Evolutionary conservation across 2,329 filamentous ascomycete genomes (phyloP).

Genomic region (Fusarium sp.): DNA sequence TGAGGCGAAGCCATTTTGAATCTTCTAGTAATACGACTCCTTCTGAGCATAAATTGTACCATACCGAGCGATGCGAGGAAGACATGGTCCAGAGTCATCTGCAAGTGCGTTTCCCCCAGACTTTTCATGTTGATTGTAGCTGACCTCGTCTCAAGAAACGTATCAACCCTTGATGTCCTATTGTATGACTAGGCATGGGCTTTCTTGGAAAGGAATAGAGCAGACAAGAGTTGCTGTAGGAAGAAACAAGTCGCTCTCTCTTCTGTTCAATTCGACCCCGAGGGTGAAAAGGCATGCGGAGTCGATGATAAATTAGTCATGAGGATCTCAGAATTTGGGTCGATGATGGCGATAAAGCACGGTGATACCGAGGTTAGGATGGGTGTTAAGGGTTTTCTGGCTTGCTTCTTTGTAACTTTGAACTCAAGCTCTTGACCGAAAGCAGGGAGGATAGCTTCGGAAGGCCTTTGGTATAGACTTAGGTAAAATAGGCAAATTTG

Average conservation of each 20-base stretch:
- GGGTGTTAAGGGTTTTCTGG: fast-evolving
- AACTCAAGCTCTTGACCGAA: fast-evolving
- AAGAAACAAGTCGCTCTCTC: background rate
- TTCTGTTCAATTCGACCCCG: background rate
- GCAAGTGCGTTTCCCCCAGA: fast-evolving
- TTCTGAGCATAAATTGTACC: background rate
- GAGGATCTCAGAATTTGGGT: fast-evolving
- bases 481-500: background rate
- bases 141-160: background rate
- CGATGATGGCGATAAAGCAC: background rate
- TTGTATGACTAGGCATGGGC: background rate
- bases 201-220: background rate
- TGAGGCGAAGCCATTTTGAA: background rate
- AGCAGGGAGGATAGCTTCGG: background rate
- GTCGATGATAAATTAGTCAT: background rate
- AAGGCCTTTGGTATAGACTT: background rate
- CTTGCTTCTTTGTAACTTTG: too few relatives aligned
- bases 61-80: background rate
- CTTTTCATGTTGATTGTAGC: background rate
- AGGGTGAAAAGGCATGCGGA: background rate
- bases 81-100: background rate
- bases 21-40: too few relatives aligned
- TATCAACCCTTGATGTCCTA: background rate
- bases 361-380: too few relatives aligned
- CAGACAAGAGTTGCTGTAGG: background rate